These are phyloP conservation scores for Coemansia nantahalensis DNA, from an alignment of 192 early-diverging fungal species.

Conservation along the genomic window DNA sequence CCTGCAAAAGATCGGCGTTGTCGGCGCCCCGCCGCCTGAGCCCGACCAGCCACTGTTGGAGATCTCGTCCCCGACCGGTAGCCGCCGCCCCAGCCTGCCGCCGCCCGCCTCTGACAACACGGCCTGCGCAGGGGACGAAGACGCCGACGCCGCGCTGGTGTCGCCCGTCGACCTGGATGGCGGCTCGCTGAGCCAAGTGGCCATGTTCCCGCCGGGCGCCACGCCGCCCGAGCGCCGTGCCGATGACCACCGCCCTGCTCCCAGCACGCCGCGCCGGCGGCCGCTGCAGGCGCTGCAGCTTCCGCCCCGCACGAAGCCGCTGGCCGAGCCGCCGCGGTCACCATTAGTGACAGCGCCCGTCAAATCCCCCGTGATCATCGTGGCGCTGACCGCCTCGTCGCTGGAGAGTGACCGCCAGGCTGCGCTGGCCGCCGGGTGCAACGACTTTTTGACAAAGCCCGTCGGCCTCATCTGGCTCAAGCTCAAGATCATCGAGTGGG, in stretches of 20 bases:
- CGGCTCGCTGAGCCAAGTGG: constrained; percentile 12
- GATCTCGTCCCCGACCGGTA: too few species aligned
- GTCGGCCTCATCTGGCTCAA: constrained; percentile 79
- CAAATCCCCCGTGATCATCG: constrained; percentile 79
- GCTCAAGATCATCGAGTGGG: constrained; percentile 89
- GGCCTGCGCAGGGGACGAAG: not conserved
- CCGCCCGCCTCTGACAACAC: too few species aligned
- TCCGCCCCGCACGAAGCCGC: not conserved
- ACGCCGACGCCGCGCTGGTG: not conserved
- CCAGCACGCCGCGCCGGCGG: constrained; percentile 3
- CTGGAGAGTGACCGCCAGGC: constrained; percentile 65
- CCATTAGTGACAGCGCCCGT: constrained; percentile 19
- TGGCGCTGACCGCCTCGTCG: constrained; percentile 81
- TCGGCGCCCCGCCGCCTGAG: too few species aligned
- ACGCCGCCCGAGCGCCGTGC: not conserved
- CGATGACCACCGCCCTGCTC: too few species aligned
- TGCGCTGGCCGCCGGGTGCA: constrained; percentile 81
- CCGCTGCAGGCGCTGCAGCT: constrained; percentile 41
- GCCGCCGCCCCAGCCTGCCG: too few species aligned
- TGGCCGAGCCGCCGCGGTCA: constrained; percentile 9
- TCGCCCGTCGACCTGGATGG: constrained; percentile 16
- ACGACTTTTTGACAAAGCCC: constrained; percentile 90
- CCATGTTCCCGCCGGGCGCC: constrained; percentile 27
- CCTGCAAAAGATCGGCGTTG: constrained; percentile 5
- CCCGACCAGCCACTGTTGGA: too few species aligned